These are phyloP conservation scores for Phytophthora uliginosa DNA, from an alignment of 352 stramenopile species.

Conservation along the genomic window DNA sequence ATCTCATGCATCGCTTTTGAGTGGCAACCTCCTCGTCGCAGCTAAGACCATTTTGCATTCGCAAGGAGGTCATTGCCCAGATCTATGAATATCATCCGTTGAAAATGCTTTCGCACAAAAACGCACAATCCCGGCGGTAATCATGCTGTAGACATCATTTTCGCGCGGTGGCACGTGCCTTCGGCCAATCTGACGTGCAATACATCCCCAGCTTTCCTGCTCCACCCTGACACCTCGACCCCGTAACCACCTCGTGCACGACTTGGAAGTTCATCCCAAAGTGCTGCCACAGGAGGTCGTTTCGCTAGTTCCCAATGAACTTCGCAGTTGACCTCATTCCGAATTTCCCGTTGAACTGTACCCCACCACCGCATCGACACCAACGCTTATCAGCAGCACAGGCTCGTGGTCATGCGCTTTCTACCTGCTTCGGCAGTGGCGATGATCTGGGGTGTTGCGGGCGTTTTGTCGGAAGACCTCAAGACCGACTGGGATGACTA, in stretches of 20 bases:
- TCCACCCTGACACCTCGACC: not conserved
- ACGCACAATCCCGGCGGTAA: not conserved
- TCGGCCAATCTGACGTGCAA: not conserved
- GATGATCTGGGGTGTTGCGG: constrained; percentile 5
- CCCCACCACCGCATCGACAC: not conserved
- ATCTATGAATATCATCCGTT: no score
- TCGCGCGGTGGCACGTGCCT: not conserved
- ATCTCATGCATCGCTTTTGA: no score
- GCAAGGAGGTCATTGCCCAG: no score
- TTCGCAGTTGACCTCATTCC: constrained; percentile 7
- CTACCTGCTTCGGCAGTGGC: constrained; percentile 41
- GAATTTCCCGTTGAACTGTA: not conserved
- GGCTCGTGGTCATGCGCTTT: constrained; percentile 37
- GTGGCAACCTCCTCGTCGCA: no score
- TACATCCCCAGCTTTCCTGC: not conserved
- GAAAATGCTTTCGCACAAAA: not conserved
- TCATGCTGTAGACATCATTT: not conserved
- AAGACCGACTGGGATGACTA: constrained; percentile 49
- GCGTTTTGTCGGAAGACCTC: constrained; percentile 32
- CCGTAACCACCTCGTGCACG: constrained; percentile 1
- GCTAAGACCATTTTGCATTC: no score
- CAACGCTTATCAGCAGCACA: not conserved
- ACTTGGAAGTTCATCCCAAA: not conserved
- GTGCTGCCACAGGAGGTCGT: not conserved
- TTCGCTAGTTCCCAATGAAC: constrained; percentile 1